Percentiles rank a stretch among this genome's conserved stretches.
Conservation (phyloP, 2,329 filamentous ascomycete genomes). For the Claviceps maximensis region DNA sequence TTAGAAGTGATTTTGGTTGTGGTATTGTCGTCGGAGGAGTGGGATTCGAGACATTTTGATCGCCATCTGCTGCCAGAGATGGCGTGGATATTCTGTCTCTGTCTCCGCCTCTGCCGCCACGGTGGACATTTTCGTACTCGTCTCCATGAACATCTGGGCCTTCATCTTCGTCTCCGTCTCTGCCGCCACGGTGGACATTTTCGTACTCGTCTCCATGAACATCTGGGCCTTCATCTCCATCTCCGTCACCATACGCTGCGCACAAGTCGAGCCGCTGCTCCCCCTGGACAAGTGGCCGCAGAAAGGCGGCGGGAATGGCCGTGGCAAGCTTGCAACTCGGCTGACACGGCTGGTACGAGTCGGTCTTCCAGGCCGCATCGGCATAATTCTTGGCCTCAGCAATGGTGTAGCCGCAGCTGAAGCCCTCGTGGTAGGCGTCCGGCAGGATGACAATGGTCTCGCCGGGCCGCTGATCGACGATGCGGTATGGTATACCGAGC, state of each 20-base stretch:
- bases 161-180: no score
- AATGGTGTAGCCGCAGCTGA: constrained; percentile 28
- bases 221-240: no score
- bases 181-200: no score
- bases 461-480: constrained; percentile 25
- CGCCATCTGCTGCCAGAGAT: no score
- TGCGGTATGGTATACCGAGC: constrained; percentile 23
- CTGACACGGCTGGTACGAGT: constrained; percentile 23
- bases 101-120: no score
- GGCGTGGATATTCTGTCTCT: no score
- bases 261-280: constrained; percentile 23
- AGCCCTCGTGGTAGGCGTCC: constrained; percentile 27
- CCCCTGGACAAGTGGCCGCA: constrained; percentile 18
- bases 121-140: no score
- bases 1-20: no score
- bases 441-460: constrained; percentile 27
- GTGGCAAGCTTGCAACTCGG: constrained; percentile 20
- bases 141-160: no score
- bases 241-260: constrained; percentile 10
- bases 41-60: no score
- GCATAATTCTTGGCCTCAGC: constrained; percentile 28
- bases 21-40: no score
- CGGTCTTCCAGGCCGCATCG: constrained; percentile 21
- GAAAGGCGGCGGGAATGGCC: constrained; percentile 22
- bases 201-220: no score